phyloP scores from a whole-genome alignment of 768 basidiomycete genomes.

The Heimioporus sp. region DNA sequence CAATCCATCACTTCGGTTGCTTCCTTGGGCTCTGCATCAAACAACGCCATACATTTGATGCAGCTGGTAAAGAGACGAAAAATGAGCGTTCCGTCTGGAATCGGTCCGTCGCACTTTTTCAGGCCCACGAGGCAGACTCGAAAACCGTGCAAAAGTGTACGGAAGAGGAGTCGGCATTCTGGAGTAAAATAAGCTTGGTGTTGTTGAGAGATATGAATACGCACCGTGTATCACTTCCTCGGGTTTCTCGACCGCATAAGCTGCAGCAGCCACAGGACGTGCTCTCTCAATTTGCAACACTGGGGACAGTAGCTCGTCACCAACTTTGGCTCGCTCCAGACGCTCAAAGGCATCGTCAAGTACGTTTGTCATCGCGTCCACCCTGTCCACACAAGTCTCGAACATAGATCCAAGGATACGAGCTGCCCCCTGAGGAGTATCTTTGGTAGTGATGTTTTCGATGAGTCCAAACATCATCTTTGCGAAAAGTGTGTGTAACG shows the following conservation, averaged over 20 bases:
- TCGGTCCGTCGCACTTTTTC: slow-evolving; percentile 74
- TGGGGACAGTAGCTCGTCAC: slow-evolving; percentile 44
- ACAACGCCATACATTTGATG: slow-evolving; percentile 81
- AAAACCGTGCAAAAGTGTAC: slow-evolving; percentile 86
- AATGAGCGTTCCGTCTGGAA: slow-evolving; percentile 84
- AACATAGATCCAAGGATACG: slow-evolving; percentile 73
- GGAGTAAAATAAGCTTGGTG: slow-evolving; percentile 3
- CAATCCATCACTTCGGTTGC: slow-evolving; percentile 82
- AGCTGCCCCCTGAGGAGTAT: slow-evolving; percentile 63
- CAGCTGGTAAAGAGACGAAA: slow-evolving; percentile 85
- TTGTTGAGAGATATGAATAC: slow-evolving; percentile 17
- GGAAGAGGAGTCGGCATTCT: slow-evolving; percentile 88
- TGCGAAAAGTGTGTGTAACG: slow-evolving; percentile 85
- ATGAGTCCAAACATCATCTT: slow-evolving; percentile 91
- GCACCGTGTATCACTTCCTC: slow-evolving; percentile 80
- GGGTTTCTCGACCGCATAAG: slow-evolving; percentile 76
- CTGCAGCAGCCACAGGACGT: slow-evolving; percentile 76
- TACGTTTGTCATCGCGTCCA: slow-evolving; percentile 74
- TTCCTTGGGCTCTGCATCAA: slow-evolving; percentile 68
- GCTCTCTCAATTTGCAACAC: slow-evolving; percentile 77
- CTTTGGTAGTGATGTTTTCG: slow-evolving; percentile 79
- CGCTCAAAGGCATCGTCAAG: slow-evolving; percentile 47
- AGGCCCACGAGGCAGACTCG: slow-evolving; percentile 74
- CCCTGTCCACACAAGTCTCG: slow-evolving; percentile 79
- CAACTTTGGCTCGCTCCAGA: slow-evolving; percentile 43